phyloP scores from a whole-genome alignment of 495 filamentous ascomycete genomes.

The Penicillium steckii region DNA sequence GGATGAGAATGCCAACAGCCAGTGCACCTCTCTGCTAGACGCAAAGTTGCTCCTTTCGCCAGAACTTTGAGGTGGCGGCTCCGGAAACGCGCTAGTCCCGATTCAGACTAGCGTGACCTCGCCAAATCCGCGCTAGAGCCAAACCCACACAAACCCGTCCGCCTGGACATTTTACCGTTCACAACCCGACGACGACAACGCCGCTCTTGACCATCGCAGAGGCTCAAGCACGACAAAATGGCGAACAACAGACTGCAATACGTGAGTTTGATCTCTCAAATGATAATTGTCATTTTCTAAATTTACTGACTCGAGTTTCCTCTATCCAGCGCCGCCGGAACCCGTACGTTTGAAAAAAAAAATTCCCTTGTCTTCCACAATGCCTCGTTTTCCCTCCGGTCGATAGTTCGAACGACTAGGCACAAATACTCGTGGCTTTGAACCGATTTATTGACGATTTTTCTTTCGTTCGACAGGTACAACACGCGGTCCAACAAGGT shows the following conservation, averaged over 20 bases:
- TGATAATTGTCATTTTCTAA: not conserved
- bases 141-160: constrained; percentile 53
- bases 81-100: constrained; percentile 23
- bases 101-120: constrained; percentile 39
- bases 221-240: constrained; percentile 59
- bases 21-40: constrained; percentile 54
- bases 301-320: constrained; percentile 23
- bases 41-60: constrained; percentile 33
- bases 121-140: constrained; percentile 51
- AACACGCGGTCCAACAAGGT: constrained; percentile 97
- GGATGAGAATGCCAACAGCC: constrained; percentile 52
- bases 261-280: constrained; percentile 47
- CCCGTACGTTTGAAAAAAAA: constrained; percentile 64
- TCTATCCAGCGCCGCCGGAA: constrained; percentile 73
- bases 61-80: constrained; percentile 44
- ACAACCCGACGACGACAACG: constrained; percentile 55
- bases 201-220: constrained; percentile 48
- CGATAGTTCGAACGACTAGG: constrained; percentile 19
- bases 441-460: constrained; percentile 37
- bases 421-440: constrained; percentile 6
- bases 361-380: constrained; percentile 17
- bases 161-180: constrained; percentile 41
- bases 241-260: constrained; percentile 71
- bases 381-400: constrained; percentile 14
- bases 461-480: constrained; percentile 57